A percentile compares a stretch with the other conserved stretches of the same genome.
phyloP scores from a whole-genome alignment of 768 basidiomycete species.

The Phaeotremella skinneri region DNA sequence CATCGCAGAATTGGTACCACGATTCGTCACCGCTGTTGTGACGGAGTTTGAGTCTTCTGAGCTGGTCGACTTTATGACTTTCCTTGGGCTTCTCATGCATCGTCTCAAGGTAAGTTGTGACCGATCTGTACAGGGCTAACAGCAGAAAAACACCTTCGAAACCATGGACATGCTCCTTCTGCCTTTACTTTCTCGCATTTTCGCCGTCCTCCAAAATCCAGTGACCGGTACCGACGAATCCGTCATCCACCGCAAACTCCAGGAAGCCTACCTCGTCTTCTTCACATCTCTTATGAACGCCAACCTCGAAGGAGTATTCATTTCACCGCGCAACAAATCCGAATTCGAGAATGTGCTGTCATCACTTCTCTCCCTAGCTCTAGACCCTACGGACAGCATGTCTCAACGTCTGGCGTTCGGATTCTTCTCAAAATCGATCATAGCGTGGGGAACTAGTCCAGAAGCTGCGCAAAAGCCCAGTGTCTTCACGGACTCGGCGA shows the following conservation, averaged over 20 bases:
- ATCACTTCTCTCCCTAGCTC: conserved; percentile 68
- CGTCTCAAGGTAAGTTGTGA: conserved; percentile 72
- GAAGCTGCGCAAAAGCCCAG: conserved; percentile 32
- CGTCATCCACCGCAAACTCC: conserved; percentile 72
- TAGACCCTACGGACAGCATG: conserved; percentile 69
- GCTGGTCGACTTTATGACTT: conserved; percentile 91
- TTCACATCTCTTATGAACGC: conserved; percentile 76
- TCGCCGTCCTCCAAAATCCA: conserved; percentile 73
- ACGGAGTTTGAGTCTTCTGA: conserved; percentile 88
- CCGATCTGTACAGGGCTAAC: conserved; percentile 4
- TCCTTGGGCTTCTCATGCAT: conserved; percentile 85
- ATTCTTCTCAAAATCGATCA: conserved; percentile 60
- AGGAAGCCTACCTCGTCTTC: conserved; percentile 80
- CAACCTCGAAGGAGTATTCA: conserved; percentile 78
- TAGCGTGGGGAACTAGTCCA: conserved; percentile 52
- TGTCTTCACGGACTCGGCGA: conserved; percentile 44
- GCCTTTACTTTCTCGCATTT: conserved; percentile 80
- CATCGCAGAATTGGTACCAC: conserved; percentile 80
- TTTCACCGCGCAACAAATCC: conserved; percentile 74
- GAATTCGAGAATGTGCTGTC: conserved; percentile 69
- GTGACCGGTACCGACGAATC: conserved; percentile 82
- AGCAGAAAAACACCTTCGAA: conserved; percentile 74
- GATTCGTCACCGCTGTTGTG: conserved; percentile 85
- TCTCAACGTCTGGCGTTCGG: conserved; percentile 76
- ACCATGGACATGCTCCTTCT: conserved; percentile 87